These are phyloP conservation scores for Torulaspora maleeae DNA, from an alignment of 805 yeast genomes.

Conservation along the genomic window DNA sequence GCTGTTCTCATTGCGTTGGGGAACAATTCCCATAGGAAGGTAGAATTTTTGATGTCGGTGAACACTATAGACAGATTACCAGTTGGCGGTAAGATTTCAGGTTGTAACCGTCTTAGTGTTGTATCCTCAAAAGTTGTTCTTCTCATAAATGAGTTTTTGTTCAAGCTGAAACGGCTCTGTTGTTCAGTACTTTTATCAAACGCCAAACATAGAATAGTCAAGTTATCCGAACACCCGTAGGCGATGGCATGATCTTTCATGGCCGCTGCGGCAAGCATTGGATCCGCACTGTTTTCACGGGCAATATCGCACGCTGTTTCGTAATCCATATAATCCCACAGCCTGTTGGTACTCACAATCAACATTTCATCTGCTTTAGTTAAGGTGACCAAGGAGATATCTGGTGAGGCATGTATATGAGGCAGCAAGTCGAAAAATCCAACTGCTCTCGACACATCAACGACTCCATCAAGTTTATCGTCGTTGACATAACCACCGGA, in stretches of 20 bases:
- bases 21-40: conserved; percentile 86
- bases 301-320: conserved; percentile 90
- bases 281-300: conserved; percentile 72
- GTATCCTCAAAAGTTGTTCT: conserved; percentile 68
- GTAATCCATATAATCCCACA: conserved; percentile 81
- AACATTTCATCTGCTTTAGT: conserved; percentile 76
- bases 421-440: conserved; percentile 86
- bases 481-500: conserved; percentile 89
- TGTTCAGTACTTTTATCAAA: conserved; percentile 47
- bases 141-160: conserved; percentile 40
- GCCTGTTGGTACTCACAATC: conserved; percentile 72
- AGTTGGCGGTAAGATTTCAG: conserved; percentile 90
- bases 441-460: conserved; percentile 83
- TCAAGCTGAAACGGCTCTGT: conserved; percentile 29
- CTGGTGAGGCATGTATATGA: conserved; percentile 85
- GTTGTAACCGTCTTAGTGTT: conserved; percentile 72
- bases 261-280: conserved; percentile 88
- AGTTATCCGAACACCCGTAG: conserved; percentile 77
- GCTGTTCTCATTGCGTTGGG: conserved; percentile 97
- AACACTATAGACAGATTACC: conserved; percentile 94
- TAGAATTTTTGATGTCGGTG: conserved; percentile 94
- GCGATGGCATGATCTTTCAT: conserved; percentile 91
- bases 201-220: conserved; percentile 75
- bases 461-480: conserved; percentile 78
- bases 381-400: conserved; percentile 55